These are phyloP conservation scores for Lentinus brumalis DNA, from an alignment of 768 basidiomycete species.

Conservation along the genomic window DNA sequence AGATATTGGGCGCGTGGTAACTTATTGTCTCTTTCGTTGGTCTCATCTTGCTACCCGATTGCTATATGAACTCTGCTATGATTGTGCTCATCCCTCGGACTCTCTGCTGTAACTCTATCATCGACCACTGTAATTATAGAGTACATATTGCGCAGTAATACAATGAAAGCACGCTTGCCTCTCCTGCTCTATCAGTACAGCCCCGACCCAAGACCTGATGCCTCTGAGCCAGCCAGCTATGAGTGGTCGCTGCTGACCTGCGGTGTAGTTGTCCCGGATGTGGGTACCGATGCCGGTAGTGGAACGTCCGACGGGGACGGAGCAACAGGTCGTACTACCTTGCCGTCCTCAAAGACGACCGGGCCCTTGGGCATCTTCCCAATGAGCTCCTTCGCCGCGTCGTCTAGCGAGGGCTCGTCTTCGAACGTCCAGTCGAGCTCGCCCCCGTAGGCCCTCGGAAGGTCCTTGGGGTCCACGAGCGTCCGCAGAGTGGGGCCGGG, in stretches of 20 bases:
- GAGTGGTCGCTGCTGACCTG: neutral
- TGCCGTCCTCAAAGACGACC: slow-evolving; percentile 49
- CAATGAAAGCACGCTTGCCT: too few relatives aligned
- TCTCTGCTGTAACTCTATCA: neutral
- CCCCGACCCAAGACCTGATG: too few relatives aligned
- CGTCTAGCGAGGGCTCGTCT: slow-evolving; percentile 67
- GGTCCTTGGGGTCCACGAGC: slow-evolving; percentile 48
- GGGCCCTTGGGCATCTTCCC: slow-evolving; percentile 60
- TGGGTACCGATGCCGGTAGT: too few relatives aligned
- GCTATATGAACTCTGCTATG: neutral
- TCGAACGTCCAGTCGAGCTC: slow-evolving; percentile 69
- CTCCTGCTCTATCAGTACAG: too few relatives aligned
- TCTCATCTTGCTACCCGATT: neutral
- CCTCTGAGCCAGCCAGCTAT: neutral
- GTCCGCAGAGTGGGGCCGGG: slow-evolving; percentile 52
- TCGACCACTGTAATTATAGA: neutral
- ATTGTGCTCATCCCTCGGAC: neutral
- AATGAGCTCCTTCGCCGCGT: slow-evolving; percentile 47
- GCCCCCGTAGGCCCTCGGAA: slow-evolving; percentile 78
- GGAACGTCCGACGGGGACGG: neutral
- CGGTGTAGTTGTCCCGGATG: too few relatives aligned
- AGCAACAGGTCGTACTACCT: slow-evolving; percentile 31
- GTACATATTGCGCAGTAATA: neutral
- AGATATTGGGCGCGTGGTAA: neutral
- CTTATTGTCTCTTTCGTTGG: neutral